Evolutionary conservation across 495 filamentous ascomycete species (phyloP), one percentile per base, ranked within the genome.

Genomic region (Talaromyces borbonicus): DNA sequence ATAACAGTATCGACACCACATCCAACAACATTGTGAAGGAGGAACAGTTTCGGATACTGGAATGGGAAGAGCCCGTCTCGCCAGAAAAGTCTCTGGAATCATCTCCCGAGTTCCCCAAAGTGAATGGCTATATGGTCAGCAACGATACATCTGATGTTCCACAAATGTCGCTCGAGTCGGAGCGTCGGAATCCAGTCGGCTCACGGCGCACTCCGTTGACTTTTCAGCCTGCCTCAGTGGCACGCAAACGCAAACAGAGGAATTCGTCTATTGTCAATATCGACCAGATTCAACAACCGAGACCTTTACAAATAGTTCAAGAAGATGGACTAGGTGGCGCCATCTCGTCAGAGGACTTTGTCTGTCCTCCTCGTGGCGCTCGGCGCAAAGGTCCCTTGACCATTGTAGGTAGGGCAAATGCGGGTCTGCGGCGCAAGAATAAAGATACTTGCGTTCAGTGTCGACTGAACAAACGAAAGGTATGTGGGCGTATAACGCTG

Each of bases 361-460:
- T 71, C 11, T 66, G 65, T 12, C 66, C 66, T 9, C 68, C 68
- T 8, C 62, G 68, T 15, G 68, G 68, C 1, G 68, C 68, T 41
- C 68, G 68, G 49, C 65, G 68, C 30, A 71, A 71, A 56, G 68
- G 68, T 11, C 68, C 68, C 4, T 50, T 71, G 53, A 59, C 56
- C 14, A 67, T 67, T 62, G 63, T 62, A 18, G 68, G 68, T 15
- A 50, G 68, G 36, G 68, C 68, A 26, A 71, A 71, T 40, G 68
- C 68, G 18, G 68, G 68, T 14, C 37, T 69, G 52, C 61, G 68
- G 33, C 57, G 68, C 20, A 71, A 71, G 57, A 71, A 71, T 46
- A 71, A 69, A 51, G 68, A 71, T 42, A 71, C 68, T 19, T 71
- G 68, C 56, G 68, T 71, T 5, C 68, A 71, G 38, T 71, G 68